phyloP scores from a whole-genome alignment of 441 rosid species.

The Populus hybrid region DNA sequence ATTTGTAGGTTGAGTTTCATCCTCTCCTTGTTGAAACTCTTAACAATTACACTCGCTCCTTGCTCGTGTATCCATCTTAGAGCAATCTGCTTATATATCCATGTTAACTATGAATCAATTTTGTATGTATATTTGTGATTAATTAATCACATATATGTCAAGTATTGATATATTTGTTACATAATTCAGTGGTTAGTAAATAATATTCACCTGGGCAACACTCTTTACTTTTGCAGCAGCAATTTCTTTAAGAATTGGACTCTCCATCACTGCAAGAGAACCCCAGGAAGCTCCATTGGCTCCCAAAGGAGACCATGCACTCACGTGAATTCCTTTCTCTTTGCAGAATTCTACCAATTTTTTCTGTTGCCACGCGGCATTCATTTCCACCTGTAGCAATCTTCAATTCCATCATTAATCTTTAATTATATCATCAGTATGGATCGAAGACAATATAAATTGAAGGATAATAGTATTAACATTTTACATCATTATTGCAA shows the following conservation, averaged over 20 bases:
- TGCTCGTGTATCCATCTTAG: slow-evolving; percentile 16
- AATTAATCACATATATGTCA: not conserved
- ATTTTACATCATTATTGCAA: too few relatives aligned
- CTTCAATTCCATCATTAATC: not conserved
- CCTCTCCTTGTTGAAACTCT: not conserved
- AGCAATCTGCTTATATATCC: not conserved
- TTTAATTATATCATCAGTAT: not conserved
- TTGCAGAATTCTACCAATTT: slow-evolving; percentile 25
- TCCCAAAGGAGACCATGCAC: slow-evolving; percentile 13
- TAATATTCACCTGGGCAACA: slow-evolving; percentile 10
- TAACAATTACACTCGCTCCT: slow-evolving; percentile 12
- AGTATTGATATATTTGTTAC: too few relatives aligned
- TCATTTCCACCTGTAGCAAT: slow-evolving; percentile 31
- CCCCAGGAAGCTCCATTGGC: slow-evolving; percentile 30
- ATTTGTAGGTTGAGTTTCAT: slow-evolving; percentile 16
- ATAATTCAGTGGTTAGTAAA: not conserved
- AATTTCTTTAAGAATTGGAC: slow-evolving; percentile 22
- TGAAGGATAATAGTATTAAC: not conserved
- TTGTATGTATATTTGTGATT: not conserved
- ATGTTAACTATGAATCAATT: not conserved
- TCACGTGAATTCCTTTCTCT: slow-evolving; percentile 18
- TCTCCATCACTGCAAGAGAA: slow-evolving; percentile 29
- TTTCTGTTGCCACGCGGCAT: slow-evolving; percentile 25
- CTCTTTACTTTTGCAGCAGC: slow-evolving; percentile 13
- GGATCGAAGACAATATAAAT: not conserved